Conservation (phyloP, 1,139 yeast genomes). For the Yamadazyma diddensiae region DNA sequence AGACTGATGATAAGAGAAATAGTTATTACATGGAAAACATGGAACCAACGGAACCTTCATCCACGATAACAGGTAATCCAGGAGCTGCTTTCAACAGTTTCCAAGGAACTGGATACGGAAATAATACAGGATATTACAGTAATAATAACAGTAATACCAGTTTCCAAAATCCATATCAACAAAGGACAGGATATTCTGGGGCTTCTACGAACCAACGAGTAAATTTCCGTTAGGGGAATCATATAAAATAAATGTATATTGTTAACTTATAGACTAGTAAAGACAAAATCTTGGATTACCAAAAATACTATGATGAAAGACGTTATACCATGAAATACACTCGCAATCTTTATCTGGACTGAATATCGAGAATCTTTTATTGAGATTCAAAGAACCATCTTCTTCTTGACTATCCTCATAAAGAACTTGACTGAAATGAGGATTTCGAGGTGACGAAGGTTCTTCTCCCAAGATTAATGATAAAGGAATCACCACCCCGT, state of each 20-base stretch:
- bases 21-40: constrained; percentile 26
- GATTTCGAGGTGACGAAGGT: constrained; percentile 22
- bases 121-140: constrained; percentile 4
- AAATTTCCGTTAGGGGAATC: constrained; percentile 15
- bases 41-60: constrained; percentile 45
- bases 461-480: constrained; percentile 16
- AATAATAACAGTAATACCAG: constrained; percentile 12
- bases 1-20: constrained; percentile 25
- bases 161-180: constrained; percentile 18
- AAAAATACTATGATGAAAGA: constrained; percentile 47
- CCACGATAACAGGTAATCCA: constrained; percentile 46
- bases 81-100: constrained; percentile 30
- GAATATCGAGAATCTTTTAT: constrained; percentile 16
- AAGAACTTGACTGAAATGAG: constrained; percentile 23
- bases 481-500: constrained; percentile 17
- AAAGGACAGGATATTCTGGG: constrained; percentile 12
- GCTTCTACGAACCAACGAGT: constrained; percentile 16
- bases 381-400: background rate
- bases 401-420: constrained; percentile 4
- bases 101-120: constrained; percentile 13
- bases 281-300: constrained; percentile 46
- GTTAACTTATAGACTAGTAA: constrained; percentile 4
- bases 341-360: constrained; percentile 31
- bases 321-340: constrained; percentile 48
- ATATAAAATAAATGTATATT: background rate